Evolutionary conservation across 352 stramenopile genomes (phyloP), one percentile per base, ranked within the genome.

Genomic region (Phytophthora colocasiae): DNA sequence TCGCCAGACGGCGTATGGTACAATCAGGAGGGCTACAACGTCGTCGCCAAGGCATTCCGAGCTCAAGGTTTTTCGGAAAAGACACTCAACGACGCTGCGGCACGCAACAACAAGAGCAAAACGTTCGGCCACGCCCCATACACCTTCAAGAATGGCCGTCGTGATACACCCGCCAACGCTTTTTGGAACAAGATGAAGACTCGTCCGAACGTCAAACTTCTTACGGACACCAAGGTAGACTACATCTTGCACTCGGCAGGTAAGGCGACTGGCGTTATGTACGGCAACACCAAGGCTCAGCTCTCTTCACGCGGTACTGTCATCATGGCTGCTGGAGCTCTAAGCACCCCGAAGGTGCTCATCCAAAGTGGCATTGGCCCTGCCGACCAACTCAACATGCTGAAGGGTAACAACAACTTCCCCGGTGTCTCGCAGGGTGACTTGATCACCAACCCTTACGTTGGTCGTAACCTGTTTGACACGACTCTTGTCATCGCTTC

Each of bases 331-430:
- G 80, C 82, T 1, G 89, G 89, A 11, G 79, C 86, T 0, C 49
- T 93, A 17, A 66, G 77, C 47, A 92, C 89, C 8, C 90, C 91
- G 14, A 92, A 96, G 65, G 72, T 97, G 17, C 76, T 97, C 3
- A 85, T 95, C 46, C 75, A 90, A 46, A 90, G 71, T 60, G 89
- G 87, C 32, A 85, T 97, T 41, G 89, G 88, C n/a, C 82, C 83
- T 15, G 34, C 52, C 14, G 69, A 82, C 29, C 79, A 92, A 55
- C 72, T 97, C 14, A 68, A 61, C 12, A 54, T 81, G 70, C 72
- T 89, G 6, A 72, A 75, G 40, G 40, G 60, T 2, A 75, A 62
- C 36, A 61, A 6, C 45, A 72, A 75, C n/a, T 91, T 91, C 63
- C 78, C 78, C 12, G 81, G 81, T 54, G 49, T 87, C 27, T 54